phyloP scores from a whole-genome alignment of 148 eudicot species.

The Mesembryanthemum crystallinum region DNA sequence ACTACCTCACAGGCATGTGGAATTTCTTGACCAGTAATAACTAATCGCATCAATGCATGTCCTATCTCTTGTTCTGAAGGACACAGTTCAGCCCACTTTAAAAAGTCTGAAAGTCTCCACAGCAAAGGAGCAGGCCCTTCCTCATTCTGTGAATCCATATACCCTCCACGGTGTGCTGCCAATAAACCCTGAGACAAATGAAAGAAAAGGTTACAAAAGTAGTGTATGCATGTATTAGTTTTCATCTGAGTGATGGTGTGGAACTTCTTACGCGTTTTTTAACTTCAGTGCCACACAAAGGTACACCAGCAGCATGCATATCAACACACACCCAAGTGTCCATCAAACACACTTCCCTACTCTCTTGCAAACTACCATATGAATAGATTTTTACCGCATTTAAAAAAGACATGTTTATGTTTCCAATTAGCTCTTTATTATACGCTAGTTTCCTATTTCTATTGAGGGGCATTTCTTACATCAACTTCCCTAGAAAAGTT shows the following conservation, averaged over 20 bases:
- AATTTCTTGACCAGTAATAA: slow-evolving; percentile 94
- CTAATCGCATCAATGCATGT: slow-evolving; percentile 94
- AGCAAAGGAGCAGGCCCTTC: slow-evolving; percentile 98
- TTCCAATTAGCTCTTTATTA: neutral
- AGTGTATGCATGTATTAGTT: neutral
- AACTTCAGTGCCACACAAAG: neutral
- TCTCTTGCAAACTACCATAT: neutral
- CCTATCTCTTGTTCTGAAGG: slow-evolving; percentile 97
- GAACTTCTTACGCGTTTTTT: neutral
- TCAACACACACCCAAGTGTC: neutral
- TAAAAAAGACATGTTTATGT: neutral
- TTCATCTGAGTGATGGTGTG: neutral
- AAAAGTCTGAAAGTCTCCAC: slow-evolving; percentile 94
- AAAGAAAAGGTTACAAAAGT: slow-evolving; percentile 13
- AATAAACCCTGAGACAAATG: slow-evolving; percentile 68
- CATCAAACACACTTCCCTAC: neutral
- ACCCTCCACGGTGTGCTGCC: slow-evolving; percentile 99
- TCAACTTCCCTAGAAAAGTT: neutral
- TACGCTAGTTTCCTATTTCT: neutral
- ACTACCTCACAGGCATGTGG: slow-evolving; percentile 98
- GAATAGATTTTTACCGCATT: too few relatives aligned
- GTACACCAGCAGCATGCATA: neutral
- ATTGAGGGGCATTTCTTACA: neutral
- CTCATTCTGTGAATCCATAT: slow-evolving; percentile 94
- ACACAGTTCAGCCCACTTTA: slow-evolving; percentile 97